phyloP scores from a whole-genome alignment of 2,329 filamentous ascomycete species.

The Parafenestella ontariensis region DNA sequence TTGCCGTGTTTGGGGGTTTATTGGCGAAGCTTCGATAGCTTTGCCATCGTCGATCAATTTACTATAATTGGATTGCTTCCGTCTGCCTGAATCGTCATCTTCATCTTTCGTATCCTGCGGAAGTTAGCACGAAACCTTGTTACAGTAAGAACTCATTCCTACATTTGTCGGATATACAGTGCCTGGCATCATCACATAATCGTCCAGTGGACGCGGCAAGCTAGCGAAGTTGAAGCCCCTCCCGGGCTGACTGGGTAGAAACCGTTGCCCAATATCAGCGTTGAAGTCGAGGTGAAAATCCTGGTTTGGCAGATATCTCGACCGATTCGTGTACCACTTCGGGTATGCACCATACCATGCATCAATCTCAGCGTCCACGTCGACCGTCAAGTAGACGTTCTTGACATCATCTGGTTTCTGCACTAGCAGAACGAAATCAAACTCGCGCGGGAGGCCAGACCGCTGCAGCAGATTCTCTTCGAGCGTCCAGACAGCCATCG shows the following conservation, averaged over 20 bases:
- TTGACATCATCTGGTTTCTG: conserved; percentile 53
- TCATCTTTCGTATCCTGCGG: conserved; percentile 12
- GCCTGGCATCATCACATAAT: conserved; percentile 56
- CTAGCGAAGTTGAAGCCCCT: conserved; percentile 57
- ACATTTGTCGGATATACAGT: conserved; percentile 48
- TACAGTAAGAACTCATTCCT: background rate
- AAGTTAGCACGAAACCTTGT: background rate
- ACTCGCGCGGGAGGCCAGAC: conserved; percentile 59
- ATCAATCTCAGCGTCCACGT: conserved; percentile 54
- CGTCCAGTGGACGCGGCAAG: conserved; percentile 50
- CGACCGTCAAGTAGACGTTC: conserved; percentile 50
- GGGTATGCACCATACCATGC: conserved; percentile 53
- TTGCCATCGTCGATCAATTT: conserved; percentile 4
- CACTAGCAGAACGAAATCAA: conserved; percentile 60
- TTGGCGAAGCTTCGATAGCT: conserved; percentile 12
- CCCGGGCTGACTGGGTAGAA: conserved; percentile 44
- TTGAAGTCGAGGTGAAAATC: conserved; percentile 51
- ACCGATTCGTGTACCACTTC: conserved; percentile 47
- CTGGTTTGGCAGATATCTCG: conserved; percentile 49
- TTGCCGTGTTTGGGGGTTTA: conserved; percentile 3
- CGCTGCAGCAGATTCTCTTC: conserved; percentile 58
- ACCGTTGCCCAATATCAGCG: conserved; percentile 54
- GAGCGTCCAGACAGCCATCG: conserved; percentile 58
- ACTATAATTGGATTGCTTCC: conserved; percentile 2
- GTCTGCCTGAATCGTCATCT: background rate